phyloP scores from a whole-genome alignment of 2,329 filamentous ascomycete species.

The Stagonosporopsis cucurbitacearum region DNA sequence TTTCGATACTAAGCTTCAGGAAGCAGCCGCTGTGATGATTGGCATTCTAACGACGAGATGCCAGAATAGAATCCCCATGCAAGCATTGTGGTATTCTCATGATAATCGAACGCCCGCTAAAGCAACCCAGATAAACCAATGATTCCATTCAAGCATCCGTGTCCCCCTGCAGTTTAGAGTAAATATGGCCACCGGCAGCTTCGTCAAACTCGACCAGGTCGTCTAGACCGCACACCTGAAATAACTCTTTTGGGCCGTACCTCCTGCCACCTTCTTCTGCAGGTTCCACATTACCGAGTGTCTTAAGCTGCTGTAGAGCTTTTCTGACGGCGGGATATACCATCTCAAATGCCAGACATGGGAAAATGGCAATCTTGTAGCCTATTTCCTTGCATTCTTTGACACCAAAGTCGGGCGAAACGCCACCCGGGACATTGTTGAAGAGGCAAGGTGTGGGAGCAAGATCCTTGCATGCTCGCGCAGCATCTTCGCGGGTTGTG shows the following conservation, averaged over 20 bases:
- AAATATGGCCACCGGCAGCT: slow-evolving; percentile 52
- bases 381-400: slow-evolving; percentile 63
- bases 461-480: slow-evolving; percentile 55
- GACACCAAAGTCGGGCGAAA: slow-evolving; percentile 61
- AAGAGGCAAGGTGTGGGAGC: slow-evolving; percentile 60
- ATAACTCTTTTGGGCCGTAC: slow-evolving; percentile 57
- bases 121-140: not conserved
- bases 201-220: slow-evolving; percentile 60
- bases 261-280: slow-evolving; percentile 52
- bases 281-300: slow-evolving; percentile 35
- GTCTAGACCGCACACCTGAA: slow-evolving; percentile 60
- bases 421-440: slow-evolving; percentile 65
- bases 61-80: not conserved
- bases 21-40: not conserved
- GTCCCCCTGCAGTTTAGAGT: slow-evolving; percentile 17
- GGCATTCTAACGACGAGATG: not conserved
- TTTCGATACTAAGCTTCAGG: not conserved
- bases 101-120: slow-evolving; percentile 14
- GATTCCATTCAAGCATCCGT: not conserved
- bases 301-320: slow-evolving; percentile 39
- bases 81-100: slow-evolving; percentile 13
- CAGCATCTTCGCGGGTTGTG: slow-evolving; percentile 58
- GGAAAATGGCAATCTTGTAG: slow-evolving; percentile 66
- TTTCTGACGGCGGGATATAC: slow-evolving; percentile 43
- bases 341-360: slow-evolving; percentile 43